Evolutionary conservation across 2,329 filamentous ascomycete species (phyloP).

Genomic region (Fusarium vanettenii): DNA sequence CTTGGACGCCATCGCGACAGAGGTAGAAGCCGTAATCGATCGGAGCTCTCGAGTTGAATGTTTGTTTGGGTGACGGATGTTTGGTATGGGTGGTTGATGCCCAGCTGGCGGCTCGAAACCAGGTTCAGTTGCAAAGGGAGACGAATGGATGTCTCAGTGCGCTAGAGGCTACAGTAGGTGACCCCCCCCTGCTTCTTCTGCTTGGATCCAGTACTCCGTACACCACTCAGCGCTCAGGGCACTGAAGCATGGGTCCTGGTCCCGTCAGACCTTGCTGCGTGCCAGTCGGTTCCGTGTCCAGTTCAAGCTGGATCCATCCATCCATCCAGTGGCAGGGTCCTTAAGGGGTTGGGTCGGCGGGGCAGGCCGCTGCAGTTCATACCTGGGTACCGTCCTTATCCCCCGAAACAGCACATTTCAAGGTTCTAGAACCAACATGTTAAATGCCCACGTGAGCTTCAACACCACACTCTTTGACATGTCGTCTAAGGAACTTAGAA

Average conservation of each 20-base stretch:
- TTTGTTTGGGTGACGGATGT: conserved; percentile 6
- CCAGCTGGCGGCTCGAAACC: conserved; percentile 25
- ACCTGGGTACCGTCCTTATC: neutral
- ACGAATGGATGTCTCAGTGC: conserved; percentile 21
- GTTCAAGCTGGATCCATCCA: neutral
- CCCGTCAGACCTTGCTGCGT: neutral
- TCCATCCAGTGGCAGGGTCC: conserved; percentile 5
- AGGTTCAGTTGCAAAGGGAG: conserved; percentile 31
- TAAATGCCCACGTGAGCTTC: conserved; percentile 18
- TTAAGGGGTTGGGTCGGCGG: conserved; percentile 31
- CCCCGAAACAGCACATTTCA: conserved; percentile 5
- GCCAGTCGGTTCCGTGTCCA: conserved; percentile 13
- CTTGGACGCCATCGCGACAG: conserved; percentile 70
- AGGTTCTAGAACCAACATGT: conserved; percentile 22
- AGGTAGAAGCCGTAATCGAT: conserved; percentile 6
- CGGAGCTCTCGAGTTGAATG: neutral
- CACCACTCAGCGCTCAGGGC: conserved; percentile 30
- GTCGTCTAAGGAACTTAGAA: neutral
- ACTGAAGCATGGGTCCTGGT: conserved; percentile 21
- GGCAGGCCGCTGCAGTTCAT: conserved; percentile 20
- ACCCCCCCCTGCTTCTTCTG: conserved; percentile 2
- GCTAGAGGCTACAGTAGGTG: conserved; percentile 14
- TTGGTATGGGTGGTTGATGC: conserved; percentile 27
- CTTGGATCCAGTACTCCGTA: conserved; percentile 15
- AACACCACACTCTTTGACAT: neutral